These are phyloP conservation scores for Saccharomycodes ludwigii DNA, from an alignment of 805 yeast species.

Conservation along the genomic window DNA sequence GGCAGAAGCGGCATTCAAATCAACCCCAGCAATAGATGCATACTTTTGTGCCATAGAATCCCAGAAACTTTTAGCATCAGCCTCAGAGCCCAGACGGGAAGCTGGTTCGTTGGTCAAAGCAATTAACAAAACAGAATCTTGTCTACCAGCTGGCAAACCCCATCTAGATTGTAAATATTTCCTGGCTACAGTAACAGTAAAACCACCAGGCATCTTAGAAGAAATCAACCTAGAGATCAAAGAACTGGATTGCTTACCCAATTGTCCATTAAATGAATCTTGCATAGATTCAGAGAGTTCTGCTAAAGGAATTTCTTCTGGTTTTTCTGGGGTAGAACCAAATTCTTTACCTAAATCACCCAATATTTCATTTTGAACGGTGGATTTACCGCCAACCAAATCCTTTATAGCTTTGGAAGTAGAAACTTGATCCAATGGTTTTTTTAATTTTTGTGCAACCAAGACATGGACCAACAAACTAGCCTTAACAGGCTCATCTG, in stretches of 20 bases:
- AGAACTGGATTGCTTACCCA: constrained; percentile 90
- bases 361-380: constrained; percentile 94
- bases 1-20: constrained; percentile 56
- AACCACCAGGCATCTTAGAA: constrained; percentile 99
- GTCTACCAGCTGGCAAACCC: constrained; percentile 92
- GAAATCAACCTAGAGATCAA: constrained; percentile 85
- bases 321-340: constrained; percentile 96
- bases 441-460: constrained; percentile 93
- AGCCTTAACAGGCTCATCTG: constrained; percentile 88
- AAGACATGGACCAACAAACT: constrained; percentile 69
- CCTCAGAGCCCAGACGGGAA: constrained; percentile 71
- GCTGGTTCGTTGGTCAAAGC: constrained; percentile 90
- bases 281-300: constrained; percentile 95
- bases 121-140: constrained; percentile 73
- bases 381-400: constrained; percentile 95
- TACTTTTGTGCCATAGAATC: constrained; percentile 76
- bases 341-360: constrained; percentile 99
- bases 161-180: constrained; percentile 83
- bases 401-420: constrained; percentile 91
- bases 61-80: constrained; percentile 82
- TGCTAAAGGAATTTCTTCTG: constrained; percentile 93
- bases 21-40: constrained; percentile 71
- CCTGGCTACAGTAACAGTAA: constrained; percentile 82
- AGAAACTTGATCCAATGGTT: constrained; percentile 74
- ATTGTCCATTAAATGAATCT: constrained; percentile 73